These are phyloP conservation scores for Actinomortierella ambigua DNA, from an alignment of 371 early-diverging fungal species.

Conservation along the genomic window DNA sequence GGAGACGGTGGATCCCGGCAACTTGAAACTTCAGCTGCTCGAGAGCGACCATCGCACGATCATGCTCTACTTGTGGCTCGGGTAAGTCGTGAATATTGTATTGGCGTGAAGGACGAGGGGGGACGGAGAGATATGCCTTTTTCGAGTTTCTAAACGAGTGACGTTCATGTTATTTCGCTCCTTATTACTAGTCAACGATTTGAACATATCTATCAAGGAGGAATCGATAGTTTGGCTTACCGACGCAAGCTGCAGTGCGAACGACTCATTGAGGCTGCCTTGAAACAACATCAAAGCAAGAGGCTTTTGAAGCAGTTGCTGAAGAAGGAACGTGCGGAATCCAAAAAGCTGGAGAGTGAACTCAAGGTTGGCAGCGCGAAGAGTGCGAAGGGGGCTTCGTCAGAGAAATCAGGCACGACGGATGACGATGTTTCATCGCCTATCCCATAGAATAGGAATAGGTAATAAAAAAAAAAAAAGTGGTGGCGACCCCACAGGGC, in stretches of 20 bases:
- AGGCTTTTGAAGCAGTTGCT: neutral
- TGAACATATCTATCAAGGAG: conserved; percentile 48
- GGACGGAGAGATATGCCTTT: too few species aligned
- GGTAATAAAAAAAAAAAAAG: too few species aligned
- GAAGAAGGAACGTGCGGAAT: conserved; percentile 7
- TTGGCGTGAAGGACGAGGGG: too few species aligned
- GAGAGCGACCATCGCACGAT: conserved; percentile 79
- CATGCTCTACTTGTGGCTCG: conserved; percentile 89
- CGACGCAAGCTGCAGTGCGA: conserved; percentile 52
- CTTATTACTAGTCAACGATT: conserved; percentile 51
- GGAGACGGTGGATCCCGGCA: conserved; percentile 22
- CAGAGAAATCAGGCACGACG: conserved; percentile 7
- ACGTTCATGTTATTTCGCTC: neutral
- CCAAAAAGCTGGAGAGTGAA: conserved; percentile 9
- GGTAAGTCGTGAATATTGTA: conserved; percentile 53
- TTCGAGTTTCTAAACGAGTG: neutral
- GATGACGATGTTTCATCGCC: neutral
- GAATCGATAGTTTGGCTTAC: conserved; percentile 21
- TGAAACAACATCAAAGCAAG: conserved; percentile 15
- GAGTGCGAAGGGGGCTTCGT: conserved; percentile 1
- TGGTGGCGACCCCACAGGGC: too few species aligned
- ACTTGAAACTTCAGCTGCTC: conserved; percentile 50
- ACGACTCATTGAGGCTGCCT: conserved; percentile 51
- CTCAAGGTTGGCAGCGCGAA: conserved; percentile 7
- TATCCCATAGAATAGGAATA: neutral